These are phyloP conservation scores for Coemansia sp. DNA, from an alignment of 192 early-diverging fungal species.

Conservation along the genomic window DNA sequence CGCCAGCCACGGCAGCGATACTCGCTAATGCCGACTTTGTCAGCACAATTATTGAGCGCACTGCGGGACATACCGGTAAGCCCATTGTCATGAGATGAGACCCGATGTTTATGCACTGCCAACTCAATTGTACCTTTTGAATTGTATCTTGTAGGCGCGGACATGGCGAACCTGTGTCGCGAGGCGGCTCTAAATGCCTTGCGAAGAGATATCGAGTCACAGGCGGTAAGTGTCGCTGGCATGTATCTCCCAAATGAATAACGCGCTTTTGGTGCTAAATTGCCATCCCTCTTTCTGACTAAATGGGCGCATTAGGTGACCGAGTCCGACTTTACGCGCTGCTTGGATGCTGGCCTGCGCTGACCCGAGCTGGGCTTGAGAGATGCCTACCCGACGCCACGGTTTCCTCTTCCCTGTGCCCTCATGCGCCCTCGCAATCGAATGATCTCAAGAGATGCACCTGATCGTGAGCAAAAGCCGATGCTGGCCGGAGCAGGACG, in stretches of 20 bases:
- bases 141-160: slow-evolving; percentile 58
- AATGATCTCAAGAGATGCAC: not conserved
- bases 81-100: not conserved
- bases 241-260: not conserved
- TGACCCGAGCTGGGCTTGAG: not conserved
- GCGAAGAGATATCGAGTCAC: slow-evolving; percentile 58
- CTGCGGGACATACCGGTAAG: slow-evolving; percentile 54
- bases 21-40: slow-evolving; percentile 38
- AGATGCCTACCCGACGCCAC: not conserved
- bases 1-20: slow-evolving; percentile 52
- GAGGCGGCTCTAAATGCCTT: slow-evolving; percentile 74
- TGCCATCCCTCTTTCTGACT: not conserved
- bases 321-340: slow-evolving; percentile 21
- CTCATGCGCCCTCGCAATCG: slow-evolving; percentile 1
- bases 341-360: slow-evolving; percentile 19
- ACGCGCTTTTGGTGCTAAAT: not conserved
- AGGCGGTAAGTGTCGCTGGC: slow-evolving; percentile 48
- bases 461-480: not conserved
- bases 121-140: not conserved
- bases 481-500: not conserved
- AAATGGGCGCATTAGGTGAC: slow-evolving; percentile 18
- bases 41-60: slow-evolving; percentile 44
- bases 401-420: not conserved
- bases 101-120: not conserved
- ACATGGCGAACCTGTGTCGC: slow-evolving; percentile 78